Conservation (phyloP, 1,284 basidiomycete genomes). For the Trichosporon sp. region DNA sequence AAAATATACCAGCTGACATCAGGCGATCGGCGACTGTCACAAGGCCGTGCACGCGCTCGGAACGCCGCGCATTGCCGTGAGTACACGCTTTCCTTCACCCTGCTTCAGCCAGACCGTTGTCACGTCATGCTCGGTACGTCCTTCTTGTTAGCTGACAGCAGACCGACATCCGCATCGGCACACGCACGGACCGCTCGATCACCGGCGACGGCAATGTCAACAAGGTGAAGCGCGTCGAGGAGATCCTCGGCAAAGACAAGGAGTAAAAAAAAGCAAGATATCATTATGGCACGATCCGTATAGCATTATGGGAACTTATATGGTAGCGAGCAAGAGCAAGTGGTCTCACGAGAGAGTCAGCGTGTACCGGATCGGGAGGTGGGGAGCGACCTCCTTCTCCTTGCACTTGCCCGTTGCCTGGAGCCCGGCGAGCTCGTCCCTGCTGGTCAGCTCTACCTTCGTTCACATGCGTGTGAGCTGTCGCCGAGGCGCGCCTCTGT, state of each 20-base stretch:
- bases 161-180: conserved; percentile 88
- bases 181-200: conserved; percentile 66
- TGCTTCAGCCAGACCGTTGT: background rate
- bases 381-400: background rate
- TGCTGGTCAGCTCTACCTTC: background rate
- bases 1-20: background rate
- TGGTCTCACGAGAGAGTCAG: background rate
- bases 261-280: background rate
- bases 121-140: background rate
- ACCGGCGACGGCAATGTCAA: conserved; percentile 64
- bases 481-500: no score
- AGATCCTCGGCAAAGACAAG: conserved; percentile 53
- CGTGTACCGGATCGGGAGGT: background rate
- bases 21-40: conserved; percentile 65
- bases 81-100: background rate
- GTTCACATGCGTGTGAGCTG: no score
- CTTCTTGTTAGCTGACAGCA: conserved; percentile 42
- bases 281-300: background rate
- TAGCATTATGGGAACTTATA: background rate
- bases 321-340: background rate
- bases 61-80: conserved; percentile 39
- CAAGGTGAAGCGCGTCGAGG: conserved; percentile 72
- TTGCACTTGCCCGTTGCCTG: background rate
- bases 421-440: background rate
- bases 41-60: conserved; percentile 68